Percentiles rank a stretch among this genome's conserved stretches.
phyloP scores from a whole-genome alignment of 148 eudicot species.

The Nepenthes mirabilis region DNA sequence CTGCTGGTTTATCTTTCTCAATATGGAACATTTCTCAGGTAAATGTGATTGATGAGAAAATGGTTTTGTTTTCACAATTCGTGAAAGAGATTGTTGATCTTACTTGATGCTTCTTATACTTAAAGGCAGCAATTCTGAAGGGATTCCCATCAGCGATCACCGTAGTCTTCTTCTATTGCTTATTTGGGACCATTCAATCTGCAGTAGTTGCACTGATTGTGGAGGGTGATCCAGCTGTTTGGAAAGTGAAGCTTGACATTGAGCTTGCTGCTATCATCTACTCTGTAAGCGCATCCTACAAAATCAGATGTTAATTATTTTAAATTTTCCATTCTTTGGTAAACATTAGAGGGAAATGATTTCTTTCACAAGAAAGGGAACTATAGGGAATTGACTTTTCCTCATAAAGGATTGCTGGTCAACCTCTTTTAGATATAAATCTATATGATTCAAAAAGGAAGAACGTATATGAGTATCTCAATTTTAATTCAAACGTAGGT shows the following conservation, averaged over 20 bases:
- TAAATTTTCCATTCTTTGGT: background rate
- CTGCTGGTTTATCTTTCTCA: conserved; percentile 23
- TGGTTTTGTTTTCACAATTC: background rate
- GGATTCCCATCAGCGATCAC: conserved; percentile 38
- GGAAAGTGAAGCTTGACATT: conserved; percentile 23
- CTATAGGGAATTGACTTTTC: too few relatives aligned
- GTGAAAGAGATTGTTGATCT: too few relatives aligned
- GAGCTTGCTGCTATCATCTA: conserved; percentile 29
- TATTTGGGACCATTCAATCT: conserved; percentile 35
- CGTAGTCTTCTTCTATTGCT: conserved; percentile 39
- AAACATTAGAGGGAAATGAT: background rate
- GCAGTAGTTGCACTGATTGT: conserved; percentile 17
- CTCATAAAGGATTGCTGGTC: too few relatives aligned
- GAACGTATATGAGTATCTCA: background rate
- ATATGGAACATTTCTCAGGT: conserved; percentile 43
- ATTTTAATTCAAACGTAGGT: background rate
- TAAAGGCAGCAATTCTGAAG: conserved; percentile 38
- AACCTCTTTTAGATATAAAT: too few relatives aligned
- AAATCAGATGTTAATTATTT: background rate
- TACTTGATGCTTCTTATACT: background rate
- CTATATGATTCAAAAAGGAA: too few relatives aligned
- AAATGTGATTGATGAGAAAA: background rate
- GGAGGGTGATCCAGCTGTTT: conserved; percentile 22
- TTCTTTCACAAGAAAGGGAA: too few relatives aligned
- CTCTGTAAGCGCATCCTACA: conserved; percentile 24